phyloP scores from a whole-genome alignment of 495 filamentous ascomycete species.

The Penicillium crystallinum region DNA sequence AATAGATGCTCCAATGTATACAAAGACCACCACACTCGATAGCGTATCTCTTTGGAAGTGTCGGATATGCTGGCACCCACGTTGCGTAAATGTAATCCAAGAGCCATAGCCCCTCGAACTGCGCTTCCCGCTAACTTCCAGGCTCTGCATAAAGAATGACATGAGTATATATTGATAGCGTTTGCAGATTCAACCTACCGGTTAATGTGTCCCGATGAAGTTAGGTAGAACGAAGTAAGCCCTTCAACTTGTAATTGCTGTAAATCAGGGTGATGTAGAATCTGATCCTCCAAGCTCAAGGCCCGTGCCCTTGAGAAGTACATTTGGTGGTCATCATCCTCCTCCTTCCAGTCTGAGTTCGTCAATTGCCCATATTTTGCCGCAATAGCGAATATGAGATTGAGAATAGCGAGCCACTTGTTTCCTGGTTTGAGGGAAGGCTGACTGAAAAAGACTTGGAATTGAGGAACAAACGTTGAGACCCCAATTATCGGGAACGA shows the following conservation, averaged over 20 bases:
- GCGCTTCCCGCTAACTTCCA: slow-evolving; percentile 58
- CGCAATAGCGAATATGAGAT: slow-evolving; percentile 59
- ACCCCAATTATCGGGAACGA: slow-evolving; percentile 57
- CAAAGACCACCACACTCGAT: slow-evolving; percentile 58
- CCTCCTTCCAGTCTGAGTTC: slow-evolving; percentile 39
- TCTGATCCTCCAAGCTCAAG: slow-evolving; percentile 46
- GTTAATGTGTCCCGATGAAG: slow-evolving; percentile 54
- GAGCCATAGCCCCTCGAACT: slow-evolving; percentile 49
- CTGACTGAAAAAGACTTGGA: slow-evolving; percentile 42
- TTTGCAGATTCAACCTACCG: slow-evolving; percentile 37
- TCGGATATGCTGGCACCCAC: slow-evolving; percentile 43
- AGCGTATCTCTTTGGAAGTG: slow-evolving; percentile 50
- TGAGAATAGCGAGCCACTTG: slow-evolving; percentile 54
- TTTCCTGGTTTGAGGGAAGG: slow-evolving; percentile 34
- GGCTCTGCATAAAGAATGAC: slow-evolving; percentile 36
- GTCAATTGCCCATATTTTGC: slow-evolving; percentile 46
- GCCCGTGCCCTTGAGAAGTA: slow-evolving; percentile 53
- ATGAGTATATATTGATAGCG: slow-evolving; percentile 5
- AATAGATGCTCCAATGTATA: slow-evolving; percentile 55
- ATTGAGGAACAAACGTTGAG: slow-evolving; percentile 48
- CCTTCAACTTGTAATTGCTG: slow-evolving; percentile 56
- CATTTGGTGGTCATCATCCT: slow-evolving; percentile 47
- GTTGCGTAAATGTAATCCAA: slow-evolving; percentile 59
- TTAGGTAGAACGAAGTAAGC: slow-evolving; percentile 54
- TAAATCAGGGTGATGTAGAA: slow-evolving; percentile 49